Evolutionary conservation across 2,329 filamentous ascomycete species (phyloP), one percentile per base, ranked within the genome.

Genomic region (Trichoderma hamatum): DNA sequence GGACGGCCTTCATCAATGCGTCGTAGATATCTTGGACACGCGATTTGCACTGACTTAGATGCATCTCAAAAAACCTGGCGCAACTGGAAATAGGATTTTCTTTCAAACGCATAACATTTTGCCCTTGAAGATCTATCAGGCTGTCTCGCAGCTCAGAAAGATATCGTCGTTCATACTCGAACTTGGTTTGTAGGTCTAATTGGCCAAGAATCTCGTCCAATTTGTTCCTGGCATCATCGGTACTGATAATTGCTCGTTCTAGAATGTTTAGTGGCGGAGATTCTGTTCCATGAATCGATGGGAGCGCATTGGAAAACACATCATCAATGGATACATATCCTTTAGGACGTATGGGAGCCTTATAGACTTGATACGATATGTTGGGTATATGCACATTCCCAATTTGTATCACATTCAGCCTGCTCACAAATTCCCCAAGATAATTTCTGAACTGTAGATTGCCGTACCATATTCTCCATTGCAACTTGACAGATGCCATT

Each of bases 271-370:
- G 34, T 19, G 11, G 26, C 32, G n/a, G 21, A 13, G 28, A 36
- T 16, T 26, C 14, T 19, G 16, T 7, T 58, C 32, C 11, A 19
- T 34, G 30, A 16, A 34, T 58, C 3, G 30, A 24, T 58, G 55
- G 30, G 26, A 28, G 28, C 19, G 55, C 16, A 34, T 58, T 58
- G 13, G 55, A 58, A 34, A 58, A 58, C 14, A 34, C 16, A 36
- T 58, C 55, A 58, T 58, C 55, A 36, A 58, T 30, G 19, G 55
- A 32, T 58, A 58, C 21, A 21, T 19, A 58, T n/a, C 55, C 55
- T 24, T 30, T 28, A 36, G 28, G 30, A 36, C 55, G 55, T 32
- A 55, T 28, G 28, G 51, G n/a, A 55, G 11, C 51, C 21, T 24
- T 3, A 54, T 54, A 55, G 51, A 26, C 24, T 24, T 16, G 51